Evolutionary conservation across 2,329 filamentous ascomycete genomes (phyloP).

Genomic region (Corinectria fuckeliana): DNA sequence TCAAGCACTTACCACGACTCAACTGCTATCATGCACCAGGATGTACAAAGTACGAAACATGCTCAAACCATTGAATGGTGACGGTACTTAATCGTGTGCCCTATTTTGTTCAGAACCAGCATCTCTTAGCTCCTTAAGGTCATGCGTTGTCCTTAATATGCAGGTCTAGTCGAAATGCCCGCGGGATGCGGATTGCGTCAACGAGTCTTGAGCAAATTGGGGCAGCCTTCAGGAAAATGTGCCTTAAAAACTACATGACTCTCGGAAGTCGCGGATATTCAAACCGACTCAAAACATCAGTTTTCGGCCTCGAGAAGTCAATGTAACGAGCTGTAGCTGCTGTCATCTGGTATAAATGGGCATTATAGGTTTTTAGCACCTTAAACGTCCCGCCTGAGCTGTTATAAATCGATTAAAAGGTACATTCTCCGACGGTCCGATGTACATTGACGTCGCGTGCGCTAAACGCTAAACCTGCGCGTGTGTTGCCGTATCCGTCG

Average conservation of each 20-base stretch:
- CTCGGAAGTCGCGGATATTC: constrained; percentile 29
- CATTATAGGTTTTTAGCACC: too few relatives aligned
- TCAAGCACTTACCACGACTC: not conserved
- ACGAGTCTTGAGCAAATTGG: constrained; percentile 20
- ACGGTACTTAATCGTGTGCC: not conserved
- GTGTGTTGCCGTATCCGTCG: constrained; percentile 27
- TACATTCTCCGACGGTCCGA: constrained; percentile 12
- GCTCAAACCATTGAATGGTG: not conserved
- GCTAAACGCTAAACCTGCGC: not conserved
- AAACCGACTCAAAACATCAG: not conserved
- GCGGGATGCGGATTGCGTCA: constrained; percentile 30
- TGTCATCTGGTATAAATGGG: accelerated
- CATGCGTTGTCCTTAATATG: constrained; percentile 10
- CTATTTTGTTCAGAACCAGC: not conserved
- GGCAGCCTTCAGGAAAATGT: constrained; percentile 11
- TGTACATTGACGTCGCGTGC: constrained; percentile 11
- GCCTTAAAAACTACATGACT: constrained; percentile 1
- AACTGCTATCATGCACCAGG: not conserved
- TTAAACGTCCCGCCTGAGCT: accelerated
- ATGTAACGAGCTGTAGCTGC: not conserved
- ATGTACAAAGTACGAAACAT: not conserved
- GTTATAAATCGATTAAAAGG: not conserved
- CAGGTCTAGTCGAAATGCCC: not conserved
- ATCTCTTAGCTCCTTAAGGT: not conserved
- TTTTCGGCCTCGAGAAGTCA: not conserved